Evolutionary conservation across 768 basidiomycete species (phyloP).

Genomic region (Leccinum rimulosum): DNA sequence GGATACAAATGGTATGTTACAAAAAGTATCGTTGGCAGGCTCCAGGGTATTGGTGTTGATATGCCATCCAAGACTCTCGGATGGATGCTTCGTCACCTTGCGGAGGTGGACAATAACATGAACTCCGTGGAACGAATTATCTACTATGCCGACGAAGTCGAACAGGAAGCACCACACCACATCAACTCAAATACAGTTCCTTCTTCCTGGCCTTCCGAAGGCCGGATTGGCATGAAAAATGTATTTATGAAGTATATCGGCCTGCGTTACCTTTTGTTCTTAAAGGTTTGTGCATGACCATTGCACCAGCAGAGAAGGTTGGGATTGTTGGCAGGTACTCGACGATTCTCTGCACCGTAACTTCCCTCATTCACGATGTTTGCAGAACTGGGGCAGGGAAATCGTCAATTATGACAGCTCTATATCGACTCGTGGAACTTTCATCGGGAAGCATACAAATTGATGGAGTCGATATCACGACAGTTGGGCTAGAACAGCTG

Average conservation of each 20-base stretch:
- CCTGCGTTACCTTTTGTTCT: constrained; percentile 86
- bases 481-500: constrained; percentile 73
- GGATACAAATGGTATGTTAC: constrained; percentile 64
- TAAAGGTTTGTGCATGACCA: constrained; percentile 69
- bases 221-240: constrained; percentile 70
- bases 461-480: constrained; percentile 82
- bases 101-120: constrained; percentile 93
- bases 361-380: not conserved
- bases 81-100: constrained; percentile 73
- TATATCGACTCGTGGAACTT: constrained; percentile 84
- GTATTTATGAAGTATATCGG: constrained; percentile 80
- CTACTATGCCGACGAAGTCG: constrained; percentile 75
- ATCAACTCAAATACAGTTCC: constrained; percentile 58
- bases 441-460: constrained; percentile 70
- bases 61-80: constrained; percentile 49
- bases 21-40: not conserved
- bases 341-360: constrained; percentile 4
- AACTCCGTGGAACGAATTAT: constrained; percentile 85
- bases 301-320: constrained; percentile 82
- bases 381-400: constrained; percentile 82
- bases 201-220: constrained; percentile 70
- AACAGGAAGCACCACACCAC: constrained; percentile 77
- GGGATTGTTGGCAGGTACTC: constrained; percentile 74
- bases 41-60: constrained; percentile 6
- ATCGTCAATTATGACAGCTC: constrained; percentile 83